These are phyloP conservation scores for Xylaria arbuscula DNA, from an alignment of 2,329 filamentous ascomycete genomes.

Conservation along the genomic window DNA sequence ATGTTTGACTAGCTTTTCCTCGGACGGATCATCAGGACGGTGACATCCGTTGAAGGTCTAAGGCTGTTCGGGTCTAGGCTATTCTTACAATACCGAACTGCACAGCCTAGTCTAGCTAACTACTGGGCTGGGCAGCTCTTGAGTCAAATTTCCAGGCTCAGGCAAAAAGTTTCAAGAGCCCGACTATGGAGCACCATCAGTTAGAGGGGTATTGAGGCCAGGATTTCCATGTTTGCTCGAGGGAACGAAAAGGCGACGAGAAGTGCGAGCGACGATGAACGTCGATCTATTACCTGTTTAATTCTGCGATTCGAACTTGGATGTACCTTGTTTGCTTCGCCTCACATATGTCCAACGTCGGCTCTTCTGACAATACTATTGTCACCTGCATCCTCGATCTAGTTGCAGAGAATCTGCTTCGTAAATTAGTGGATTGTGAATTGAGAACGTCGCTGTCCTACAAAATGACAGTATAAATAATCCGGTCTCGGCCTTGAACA, in stretches of 20 bases:
- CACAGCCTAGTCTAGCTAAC: background rate
- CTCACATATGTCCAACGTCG: background rate
- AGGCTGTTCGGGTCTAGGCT: conserved; percentile 1
- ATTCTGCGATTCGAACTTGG: background rate
- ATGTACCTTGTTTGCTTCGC: conserved; percentile 6
- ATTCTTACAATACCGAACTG: conserved; percentile 13
- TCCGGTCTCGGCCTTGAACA: conserved; percentile 7
- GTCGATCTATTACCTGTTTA: background rate
- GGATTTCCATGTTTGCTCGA: conserved; percentile 6
- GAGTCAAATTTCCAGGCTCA: background rate
- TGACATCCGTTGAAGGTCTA: conserved; percentile 11
- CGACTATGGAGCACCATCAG: background rate
- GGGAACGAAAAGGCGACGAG: background rate
- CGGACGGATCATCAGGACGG: background rate
- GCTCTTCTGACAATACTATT: no score
- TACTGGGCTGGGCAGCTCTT: conserved; percentile 1
- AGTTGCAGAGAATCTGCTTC: background rate
- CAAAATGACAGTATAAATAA: background rate
- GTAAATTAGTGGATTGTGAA: background rate
- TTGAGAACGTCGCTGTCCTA: background rate
- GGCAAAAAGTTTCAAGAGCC: conserved; percentile 10
- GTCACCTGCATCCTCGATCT: conserved; percentile 1
- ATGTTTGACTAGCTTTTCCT: conserved; percentile 10
- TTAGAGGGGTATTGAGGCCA: background rate
- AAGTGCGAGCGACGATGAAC: background rate